These are phyloP conservation scores for Monascus purpureus DNA, from an alignment of 495 filamentous ascomycete genomes.

Conservation along the genomic window DNA sequence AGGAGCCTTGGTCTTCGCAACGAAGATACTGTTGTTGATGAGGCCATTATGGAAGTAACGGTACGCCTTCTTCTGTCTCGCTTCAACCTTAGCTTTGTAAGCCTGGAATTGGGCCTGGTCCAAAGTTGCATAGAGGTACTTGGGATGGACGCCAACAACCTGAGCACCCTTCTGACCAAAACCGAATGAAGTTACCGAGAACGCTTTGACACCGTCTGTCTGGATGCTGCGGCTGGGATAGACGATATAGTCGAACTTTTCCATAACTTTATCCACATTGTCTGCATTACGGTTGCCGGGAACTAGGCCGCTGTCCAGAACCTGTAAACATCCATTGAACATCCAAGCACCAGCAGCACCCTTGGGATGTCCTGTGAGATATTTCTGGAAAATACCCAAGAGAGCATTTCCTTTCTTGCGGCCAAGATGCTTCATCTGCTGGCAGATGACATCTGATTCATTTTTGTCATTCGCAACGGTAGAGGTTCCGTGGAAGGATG, in stretches of 20 bases:
- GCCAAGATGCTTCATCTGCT: slow-evolving; percentile 90
- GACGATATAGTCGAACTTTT: slow-evolving; percentile 94
- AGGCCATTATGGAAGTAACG: slow-evolving; percentile 94
- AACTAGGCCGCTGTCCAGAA: slow-evolving; percentile 82
- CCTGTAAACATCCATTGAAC: slow-evolving; percentile 96
- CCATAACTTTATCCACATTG: slow-evolving; percentile 91
- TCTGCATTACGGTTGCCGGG: slow-evolving; percentile 97
- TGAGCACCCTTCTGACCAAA: slow-evolving; percentile 99
- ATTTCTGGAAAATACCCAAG: slow-evolving; percentile 98
- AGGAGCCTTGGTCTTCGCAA: slow-evolving; percentile 80
- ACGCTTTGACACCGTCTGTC: slow-evolving; percentile 95
- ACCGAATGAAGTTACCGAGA: slow-evolving; percentile 97
- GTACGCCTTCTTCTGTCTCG: slow-evolving; percentile 95
- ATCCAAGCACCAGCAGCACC: slow-evolving; percentile 99
- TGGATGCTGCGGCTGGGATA: slow-evolving; percentile 93
- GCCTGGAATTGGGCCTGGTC: slow-evolving; percentile 67
- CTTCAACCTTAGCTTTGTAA: slow-evolving; percentile 78
- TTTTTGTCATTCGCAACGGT: slow-evolving; percentile 99
- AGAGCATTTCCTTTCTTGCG: slow-evolving; percentile 92
- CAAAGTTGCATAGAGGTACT: slow-evolving; percentile 90
- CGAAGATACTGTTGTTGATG: slow-evolving; percentile 94
- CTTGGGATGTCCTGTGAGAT: slow-evolving; percentile 96
- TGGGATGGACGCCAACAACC: slow-evolving; percentile 90
- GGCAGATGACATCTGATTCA: slow-evolving; percentile 93
- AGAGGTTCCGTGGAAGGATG: slow-evolving; percentile 97